These are phyloP conservation scores for Monotropa hypopitys DNA, from an alignment of 179 eudicot genomes.

Conservation along the genomic window DNA sequence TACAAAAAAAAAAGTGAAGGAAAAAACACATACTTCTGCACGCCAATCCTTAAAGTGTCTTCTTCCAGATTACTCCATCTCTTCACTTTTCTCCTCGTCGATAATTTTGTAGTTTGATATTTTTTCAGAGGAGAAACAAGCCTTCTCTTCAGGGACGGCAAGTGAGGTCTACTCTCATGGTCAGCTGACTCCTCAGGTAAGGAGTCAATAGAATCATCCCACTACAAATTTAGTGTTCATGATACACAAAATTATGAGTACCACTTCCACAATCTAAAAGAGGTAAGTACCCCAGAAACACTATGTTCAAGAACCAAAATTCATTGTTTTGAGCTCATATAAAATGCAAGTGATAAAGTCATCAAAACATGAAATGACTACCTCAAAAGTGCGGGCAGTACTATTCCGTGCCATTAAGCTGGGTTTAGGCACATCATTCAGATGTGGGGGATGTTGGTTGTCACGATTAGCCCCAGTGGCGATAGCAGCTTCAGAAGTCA, in stretches of 20 bases:
- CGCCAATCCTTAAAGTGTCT: conserved; percentile 50
- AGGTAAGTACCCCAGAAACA: no score
- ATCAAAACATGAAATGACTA: conserved; percentile 8
- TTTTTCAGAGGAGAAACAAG: conserved; percentile 26
- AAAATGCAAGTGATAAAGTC: not conserved
- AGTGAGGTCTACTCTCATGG: conserved; percentile 12
- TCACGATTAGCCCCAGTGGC: conserved; percentile 4
- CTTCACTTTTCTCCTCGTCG: conserved; percentile 30
- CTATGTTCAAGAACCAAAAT: not conserved
- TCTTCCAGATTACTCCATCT: conserved; percentile 54
- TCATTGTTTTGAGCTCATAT: not conserved
- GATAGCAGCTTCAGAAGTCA: conserved; percentile 12
- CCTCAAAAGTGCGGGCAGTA: conserved; percentile 36
- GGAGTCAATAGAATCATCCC: conserved; percentile 43
- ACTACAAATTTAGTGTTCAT: conserved; percentile 16
- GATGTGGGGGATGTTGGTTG: conserved; percentile 3
- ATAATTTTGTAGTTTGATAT: conserved; percentile 10
- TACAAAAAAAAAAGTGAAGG: not conserved
- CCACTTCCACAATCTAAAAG: no score
- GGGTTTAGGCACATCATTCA: conserved; percentile 18
- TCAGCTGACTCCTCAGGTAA: conserved; percentile 14
- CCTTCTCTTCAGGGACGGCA: conserved; percentile 31
- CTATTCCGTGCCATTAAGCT: conserved; percentile 46
- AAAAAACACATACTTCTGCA: conserved; percentile 22
- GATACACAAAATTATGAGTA: not conserved